A percentile compares a stretch with the other conserved stretches of the same genome.
Conservation (phyloP, 805 yeast genomes). For the Saccharomycopsis javanensis region DNA sequence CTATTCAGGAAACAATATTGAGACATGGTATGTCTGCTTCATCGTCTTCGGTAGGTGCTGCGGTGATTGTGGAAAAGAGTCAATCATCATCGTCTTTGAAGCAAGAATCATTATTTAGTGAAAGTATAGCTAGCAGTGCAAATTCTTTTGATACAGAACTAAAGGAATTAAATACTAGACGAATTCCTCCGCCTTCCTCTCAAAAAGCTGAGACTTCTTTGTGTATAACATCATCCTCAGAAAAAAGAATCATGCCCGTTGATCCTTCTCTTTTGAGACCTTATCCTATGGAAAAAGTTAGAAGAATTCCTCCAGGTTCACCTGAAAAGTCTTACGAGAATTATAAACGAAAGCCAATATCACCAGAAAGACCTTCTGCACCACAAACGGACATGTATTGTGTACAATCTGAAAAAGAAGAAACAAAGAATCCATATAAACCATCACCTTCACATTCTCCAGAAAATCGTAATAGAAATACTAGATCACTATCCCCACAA, state of each 20-base stretch:
- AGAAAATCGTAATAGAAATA: constrained; percentile 20
- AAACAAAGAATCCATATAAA: neutral
- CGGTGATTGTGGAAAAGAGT: neutral
- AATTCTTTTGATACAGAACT: neutral
- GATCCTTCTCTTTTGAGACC: neutral
- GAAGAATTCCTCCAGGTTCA: neutral
- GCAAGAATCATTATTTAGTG: neutral
- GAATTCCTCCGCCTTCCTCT: neutral
- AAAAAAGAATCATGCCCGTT: neutral
- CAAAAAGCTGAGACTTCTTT: neutral
- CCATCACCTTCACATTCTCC: constrained; percentile 19
- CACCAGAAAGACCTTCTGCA: neutral
- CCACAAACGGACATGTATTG: neutral
- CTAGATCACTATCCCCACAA: constrained; percentile 9
- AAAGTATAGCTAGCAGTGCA: neutral
- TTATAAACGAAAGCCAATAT: neutral
- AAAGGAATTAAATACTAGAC: neutral
- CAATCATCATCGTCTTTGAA: neutral
- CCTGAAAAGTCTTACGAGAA: neutral
- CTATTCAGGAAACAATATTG: constrained; percentile 44
- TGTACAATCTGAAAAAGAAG: neutral
- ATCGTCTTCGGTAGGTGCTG: neutral
- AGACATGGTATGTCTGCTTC: constrained; percentile 29
- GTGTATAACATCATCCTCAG: neutral
- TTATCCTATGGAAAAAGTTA: neutral